Conservation (phyloP, 148 eudicot genomes). For the Gaultheria prostrata region DNA sequence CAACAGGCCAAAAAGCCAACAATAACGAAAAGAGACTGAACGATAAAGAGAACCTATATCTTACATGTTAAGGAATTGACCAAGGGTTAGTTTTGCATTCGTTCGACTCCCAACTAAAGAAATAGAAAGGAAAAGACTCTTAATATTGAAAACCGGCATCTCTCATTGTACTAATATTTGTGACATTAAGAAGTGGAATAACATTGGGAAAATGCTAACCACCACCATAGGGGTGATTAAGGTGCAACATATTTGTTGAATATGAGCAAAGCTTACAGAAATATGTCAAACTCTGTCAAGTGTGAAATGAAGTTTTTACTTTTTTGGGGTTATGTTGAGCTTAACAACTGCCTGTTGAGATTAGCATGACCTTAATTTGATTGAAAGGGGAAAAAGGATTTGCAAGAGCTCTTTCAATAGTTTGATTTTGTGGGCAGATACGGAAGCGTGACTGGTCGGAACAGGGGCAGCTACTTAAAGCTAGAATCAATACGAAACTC, state of each 20-base stretch:
- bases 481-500: slow-evolving; percentile 65
- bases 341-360: neutral
- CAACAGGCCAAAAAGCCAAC: too few relatives aligned
- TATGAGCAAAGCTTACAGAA: neutral
- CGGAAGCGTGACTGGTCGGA: slow-evolving; percentile 90
- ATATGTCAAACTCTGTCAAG: neutral
- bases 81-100: too few relatives aligned
- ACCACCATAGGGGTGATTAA: neutral
- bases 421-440: slow-evolving; percentile 50
- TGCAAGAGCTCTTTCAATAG: neutral
- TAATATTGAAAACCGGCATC: too few relatives aligned
- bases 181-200: neutral
- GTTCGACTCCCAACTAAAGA: too few relatives aligned
- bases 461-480: slow-evolving; percentile 69
- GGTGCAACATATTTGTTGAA: neutral
- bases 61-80: too few relatives aligned
- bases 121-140: too few relatives aligned
- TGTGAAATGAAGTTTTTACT: neutral
- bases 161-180: neutral
- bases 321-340: neutral
- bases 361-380: too few relatives aligned
- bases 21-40: too few relatives aligned
- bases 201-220: neutral
- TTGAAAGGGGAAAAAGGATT: too few relatives aligned
- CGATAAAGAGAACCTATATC: too few relatives aligned